phyloP scores from a whole-genome alignment of 2,329 filamentous ascomycete species.

The Alternaria arborescens region DNA sequence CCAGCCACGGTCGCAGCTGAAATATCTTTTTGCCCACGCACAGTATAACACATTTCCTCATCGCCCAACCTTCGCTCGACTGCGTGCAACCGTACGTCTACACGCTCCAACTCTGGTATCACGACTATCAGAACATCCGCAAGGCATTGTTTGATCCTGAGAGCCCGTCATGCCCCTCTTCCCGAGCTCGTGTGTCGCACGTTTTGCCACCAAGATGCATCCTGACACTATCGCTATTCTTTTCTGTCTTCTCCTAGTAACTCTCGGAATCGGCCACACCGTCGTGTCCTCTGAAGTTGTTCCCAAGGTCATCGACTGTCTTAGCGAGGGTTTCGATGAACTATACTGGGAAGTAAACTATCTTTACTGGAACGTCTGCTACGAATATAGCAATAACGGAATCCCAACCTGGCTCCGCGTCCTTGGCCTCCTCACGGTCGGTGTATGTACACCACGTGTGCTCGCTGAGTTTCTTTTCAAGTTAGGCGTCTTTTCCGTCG shows the following conservation, averaged over 20 bases:
- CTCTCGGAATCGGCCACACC: not conserved
- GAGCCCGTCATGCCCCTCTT: not conserved
- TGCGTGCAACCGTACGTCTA: not conserved
- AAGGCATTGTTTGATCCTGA: not conserved
- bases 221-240: not conserved
- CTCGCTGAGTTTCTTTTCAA: not conserved
- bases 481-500: not conserved
- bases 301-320: not conserved
- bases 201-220: conserved; percentile 1
- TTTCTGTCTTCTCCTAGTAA: not conserved
- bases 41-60: not conserved
- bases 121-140: not conserved
- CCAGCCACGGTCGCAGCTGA: not conserved
- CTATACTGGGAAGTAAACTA: conserved; percentile 1
- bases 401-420: not conserved
- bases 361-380: not conserved
- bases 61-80: not conserved
- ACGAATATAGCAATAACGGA: not conserved
- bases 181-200: not conserved
- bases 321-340: not conserved
- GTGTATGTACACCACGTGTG: not conserved
- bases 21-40: not conserved
- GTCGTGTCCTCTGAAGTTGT: not conserved
- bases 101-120: not conserved
- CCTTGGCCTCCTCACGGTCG: not conserved